phyloP scores from a whole-genome alignment of 441 rosid genomes.

The Syzygium malaccense region DNA sequence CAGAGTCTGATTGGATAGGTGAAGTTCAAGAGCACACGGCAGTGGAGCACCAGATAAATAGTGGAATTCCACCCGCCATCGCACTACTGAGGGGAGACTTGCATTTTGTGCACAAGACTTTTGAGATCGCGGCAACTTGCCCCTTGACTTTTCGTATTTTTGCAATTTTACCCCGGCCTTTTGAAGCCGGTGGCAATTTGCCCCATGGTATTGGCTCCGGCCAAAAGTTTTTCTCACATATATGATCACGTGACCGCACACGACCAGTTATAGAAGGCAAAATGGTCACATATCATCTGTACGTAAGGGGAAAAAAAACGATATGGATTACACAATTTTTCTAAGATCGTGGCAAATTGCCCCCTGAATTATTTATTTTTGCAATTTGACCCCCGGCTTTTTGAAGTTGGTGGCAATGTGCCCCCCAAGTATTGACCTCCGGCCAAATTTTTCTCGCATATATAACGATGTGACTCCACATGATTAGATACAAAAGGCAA shows the following conservation, averaged over 20 bases:
- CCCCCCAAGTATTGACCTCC: not conserved
- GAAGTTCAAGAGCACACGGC: not conserved
- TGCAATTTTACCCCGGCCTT: not conserved
- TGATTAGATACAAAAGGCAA: not conserved
- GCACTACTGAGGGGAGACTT: not conserved
- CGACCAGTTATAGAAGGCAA: accelerated
- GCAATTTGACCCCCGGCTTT: not conserved
- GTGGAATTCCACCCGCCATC: not conserved
- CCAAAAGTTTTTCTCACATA: accelerated
- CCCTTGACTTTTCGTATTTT: not conserved
- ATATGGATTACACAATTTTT: not conserved
- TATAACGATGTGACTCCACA: accelerated
- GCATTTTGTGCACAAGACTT: not conserved
- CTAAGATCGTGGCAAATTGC: not conserved
- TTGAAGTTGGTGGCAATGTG: not conserved
- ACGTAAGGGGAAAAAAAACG: not conserved
- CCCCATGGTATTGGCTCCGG: not conserved
- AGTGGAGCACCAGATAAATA: not conserved
- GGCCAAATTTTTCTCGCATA: not conserved
- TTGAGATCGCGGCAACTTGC: not conserved
- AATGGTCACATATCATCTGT: not conserved
- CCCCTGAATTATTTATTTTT: not conserved
- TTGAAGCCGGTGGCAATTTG: not conserved
- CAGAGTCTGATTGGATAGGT: not conserved
- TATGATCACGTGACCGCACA: accelerated